phyloP scores from a whole-genome alignment of 495 filamentous ascomycete genomes.

The Hyaloscypha bicolor region DNA sequence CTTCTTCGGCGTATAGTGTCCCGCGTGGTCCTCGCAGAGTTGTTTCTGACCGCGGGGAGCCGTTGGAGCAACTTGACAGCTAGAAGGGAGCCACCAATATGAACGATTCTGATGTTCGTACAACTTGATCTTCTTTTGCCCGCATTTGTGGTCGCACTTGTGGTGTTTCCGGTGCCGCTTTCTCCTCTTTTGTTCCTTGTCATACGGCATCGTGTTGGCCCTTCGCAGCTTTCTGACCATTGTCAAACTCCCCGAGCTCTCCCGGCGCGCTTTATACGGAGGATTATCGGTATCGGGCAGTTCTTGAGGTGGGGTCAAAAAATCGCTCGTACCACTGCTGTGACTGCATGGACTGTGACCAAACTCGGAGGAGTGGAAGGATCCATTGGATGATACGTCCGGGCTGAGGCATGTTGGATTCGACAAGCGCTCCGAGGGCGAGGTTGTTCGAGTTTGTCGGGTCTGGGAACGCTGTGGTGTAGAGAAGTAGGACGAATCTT shows the following conservation, averaged over 20 bases:
- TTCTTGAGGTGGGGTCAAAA: conserved; percentile 10
- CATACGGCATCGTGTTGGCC: conserved; percentile 14
- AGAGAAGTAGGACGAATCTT: too few species aligned
- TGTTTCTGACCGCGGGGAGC: conserved; percentile 7
- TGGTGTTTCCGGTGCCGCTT: not conserved
- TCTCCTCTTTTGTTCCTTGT: not conserved
- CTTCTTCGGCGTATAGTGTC: not conserved
- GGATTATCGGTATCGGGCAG: conserved; percentile 14
- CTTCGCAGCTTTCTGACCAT: conserved; percentile 18
- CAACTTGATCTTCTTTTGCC: conserved; percentile 1
- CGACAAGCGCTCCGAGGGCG: conserved; percentile 15
- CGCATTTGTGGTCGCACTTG: conserved; percentile 7
- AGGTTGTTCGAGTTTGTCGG: conserved; percentile 4
- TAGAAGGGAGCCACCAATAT: conserved; percentile 10
- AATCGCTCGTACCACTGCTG: conserved; percentile 6
- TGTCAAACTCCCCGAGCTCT: conserved; percentile 18
- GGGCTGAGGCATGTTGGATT: conserved; percentile 1
- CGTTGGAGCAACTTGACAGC: conserved; percentile 19
- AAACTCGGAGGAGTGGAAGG: not conserved
- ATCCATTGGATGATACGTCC: conserved; percentile 9
- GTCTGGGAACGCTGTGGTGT: not conserved
- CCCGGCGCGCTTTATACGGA: conserved; percentile 18
- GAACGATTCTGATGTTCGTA: conserved; percentile 6
- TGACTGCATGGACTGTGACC: conserved; percentile 7
- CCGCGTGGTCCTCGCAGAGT: conserved; percentile 9